Percentiles rank a stretch among this genome's conserved stretches.
phyloP scores from a whole-genome alignment of 176 grass and related monocot species.

The Thinopyrum elongatum region DNA sequence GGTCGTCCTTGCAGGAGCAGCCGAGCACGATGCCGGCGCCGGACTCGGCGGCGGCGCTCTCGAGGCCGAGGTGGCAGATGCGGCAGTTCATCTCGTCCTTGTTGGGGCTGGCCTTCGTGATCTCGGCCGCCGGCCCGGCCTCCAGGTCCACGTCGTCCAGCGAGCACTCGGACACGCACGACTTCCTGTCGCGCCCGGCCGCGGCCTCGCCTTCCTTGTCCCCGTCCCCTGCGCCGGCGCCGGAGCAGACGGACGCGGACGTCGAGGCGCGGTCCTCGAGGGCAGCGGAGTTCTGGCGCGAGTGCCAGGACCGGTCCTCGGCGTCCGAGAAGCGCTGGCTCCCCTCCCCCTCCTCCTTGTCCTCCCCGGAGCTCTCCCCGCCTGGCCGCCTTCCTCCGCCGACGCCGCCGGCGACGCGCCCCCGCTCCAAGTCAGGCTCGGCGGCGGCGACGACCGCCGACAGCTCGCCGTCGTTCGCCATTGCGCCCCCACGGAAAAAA shows the following conservation, averaged over 20 bases:
- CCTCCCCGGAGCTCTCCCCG: constrained; percentile 17
- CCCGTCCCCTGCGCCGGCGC: constrained; percentile 1
- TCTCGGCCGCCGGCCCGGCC: constrained; percentile 57
- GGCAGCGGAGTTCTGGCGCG: constrained; percentile 44
- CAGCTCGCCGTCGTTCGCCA: constrained; percentile 30
- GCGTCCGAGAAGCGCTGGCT: constrained; percentile 81
- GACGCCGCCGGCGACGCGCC: not conserved
- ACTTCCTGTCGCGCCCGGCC: constrained; percentile 46
- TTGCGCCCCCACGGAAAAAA: constrained; percentile 11
- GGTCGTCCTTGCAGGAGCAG: constrained; percentile 95
- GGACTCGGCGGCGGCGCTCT: constrained; percentile 58
- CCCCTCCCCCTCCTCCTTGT: constrained; percentile 25
- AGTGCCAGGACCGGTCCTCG: constrained; percentile 66
- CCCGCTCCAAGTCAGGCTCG: constrained; percentile 35
- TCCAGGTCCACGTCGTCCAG: constrained; percentile 74
- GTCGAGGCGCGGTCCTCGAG: constrained; percentile 48
- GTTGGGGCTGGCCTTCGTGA: constrained; percentile 56
- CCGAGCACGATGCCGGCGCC: constrained; percentile 78
- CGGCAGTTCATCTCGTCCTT: constrained; percentile 77
- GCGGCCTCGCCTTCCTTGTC: constrained; percentile 10
- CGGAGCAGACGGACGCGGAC: constrained; percentile 20
- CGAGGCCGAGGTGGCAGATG: constrained; percentile 93
- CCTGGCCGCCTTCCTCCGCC: not conserved
- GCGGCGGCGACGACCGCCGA: not conserved
- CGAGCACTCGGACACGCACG: constrained; percentile 76